Conservation (phyloP, 163 green algal species). For the Volvox carteri region DNA sequence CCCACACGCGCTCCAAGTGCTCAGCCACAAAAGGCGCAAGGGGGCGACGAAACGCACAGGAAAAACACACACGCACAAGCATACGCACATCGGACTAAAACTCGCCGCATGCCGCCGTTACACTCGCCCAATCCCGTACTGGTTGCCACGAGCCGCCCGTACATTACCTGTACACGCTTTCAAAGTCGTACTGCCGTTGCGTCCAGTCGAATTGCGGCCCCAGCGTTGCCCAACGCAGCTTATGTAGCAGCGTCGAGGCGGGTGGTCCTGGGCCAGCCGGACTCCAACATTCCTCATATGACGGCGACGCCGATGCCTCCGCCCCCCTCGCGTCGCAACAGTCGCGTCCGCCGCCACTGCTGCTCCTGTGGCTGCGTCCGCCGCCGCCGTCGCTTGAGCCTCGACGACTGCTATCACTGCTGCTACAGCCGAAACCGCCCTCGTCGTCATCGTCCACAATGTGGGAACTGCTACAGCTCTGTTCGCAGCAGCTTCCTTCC, state of each 20-base stretch:
- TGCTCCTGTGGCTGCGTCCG: neutral
- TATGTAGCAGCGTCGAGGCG: conserved; percentile 78
- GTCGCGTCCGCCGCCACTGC: neutral
- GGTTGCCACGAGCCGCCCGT: no score
- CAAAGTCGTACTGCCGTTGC: conserved; percentile 78
- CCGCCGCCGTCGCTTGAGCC: neutral
- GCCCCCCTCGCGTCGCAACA: neutral
- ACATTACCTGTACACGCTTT: conserved; percentile 28
- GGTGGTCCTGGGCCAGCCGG: conserved; percentile 45
- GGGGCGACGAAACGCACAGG: no score
- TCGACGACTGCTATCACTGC: neutral
- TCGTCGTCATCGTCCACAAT: neutral
- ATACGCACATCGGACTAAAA: no score
- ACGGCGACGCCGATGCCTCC: neutral
- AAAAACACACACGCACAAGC: no score
- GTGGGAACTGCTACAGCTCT: no score
- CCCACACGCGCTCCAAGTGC: no score
- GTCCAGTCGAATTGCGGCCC: conserved; percentile 93
- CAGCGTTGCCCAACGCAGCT: conserved; percentile 90
- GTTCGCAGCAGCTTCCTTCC: no score
- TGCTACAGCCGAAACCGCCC: neutral
- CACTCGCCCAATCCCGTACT: no score
- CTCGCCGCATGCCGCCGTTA: no score
- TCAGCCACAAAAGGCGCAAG: no score
- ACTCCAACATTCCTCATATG: conserved; percentile 42